A percentile compares a stretch with the other conserved stretches of the same genome.
Evolutionary conservation across 164 flowering plant species (phyloP).

Genomic region (Magnolia kwangsiensis): DNA sequence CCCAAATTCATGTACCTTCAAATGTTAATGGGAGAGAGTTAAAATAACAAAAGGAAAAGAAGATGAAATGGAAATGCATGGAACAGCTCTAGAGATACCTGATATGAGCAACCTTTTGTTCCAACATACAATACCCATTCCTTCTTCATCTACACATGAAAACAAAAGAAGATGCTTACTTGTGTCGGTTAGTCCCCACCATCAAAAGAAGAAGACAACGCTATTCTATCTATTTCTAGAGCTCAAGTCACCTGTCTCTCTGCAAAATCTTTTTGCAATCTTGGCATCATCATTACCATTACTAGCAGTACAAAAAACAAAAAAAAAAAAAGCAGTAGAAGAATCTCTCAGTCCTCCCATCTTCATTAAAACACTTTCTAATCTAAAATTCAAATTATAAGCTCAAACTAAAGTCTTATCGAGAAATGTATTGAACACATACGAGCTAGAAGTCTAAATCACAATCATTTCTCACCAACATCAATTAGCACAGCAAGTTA

Average conservation of each 20-base stretch:
- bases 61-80: neutral
- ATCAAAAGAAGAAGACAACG: neutral
- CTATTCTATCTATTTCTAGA: neutral
- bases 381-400: neutral
- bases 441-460: neutral
- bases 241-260: neutral
- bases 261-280: neutral
- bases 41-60: neutral
- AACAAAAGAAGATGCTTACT: slow-evolving; percentile 2
- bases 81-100: neutral
- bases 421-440: neutral
- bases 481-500: slow-evolving; percentile 9
- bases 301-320: neutral
- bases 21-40: neutral
- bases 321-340: neutral
- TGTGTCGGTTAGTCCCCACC: slow-evolving; percentile 5
- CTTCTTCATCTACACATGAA: neutral
- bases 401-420: neutral
- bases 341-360: neutral
- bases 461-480: neutral
- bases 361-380: neutral
- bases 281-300: neutral
- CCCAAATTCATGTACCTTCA: neutral
- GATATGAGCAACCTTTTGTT: neutral
- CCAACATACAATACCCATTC: neutral